Evolutionary conservation across 768 basidiomycete genomes (phyloP).

Genomic region (Amanita molliuscula): DNA sequence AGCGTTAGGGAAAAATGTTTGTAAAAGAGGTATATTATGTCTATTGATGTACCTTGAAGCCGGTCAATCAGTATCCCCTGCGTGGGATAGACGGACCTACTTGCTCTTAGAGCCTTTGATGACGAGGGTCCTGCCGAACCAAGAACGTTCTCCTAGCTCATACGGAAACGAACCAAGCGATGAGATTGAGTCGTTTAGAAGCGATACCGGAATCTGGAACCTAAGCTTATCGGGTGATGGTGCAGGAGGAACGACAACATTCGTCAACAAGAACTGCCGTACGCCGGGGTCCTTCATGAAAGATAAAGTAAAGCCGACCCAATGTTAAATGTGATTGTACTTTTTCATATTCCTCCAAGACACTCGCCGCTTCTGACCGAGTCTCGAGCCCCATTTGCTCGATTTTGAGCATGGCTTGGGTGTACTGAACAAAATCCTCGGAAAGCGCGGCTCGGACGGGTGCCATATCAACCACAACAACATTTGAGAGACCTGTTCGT

Average conservation of each 20-base stretch:
- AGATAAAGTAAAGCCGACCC: background rate
- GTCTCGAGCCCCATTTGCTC: constrained; percentile 47
- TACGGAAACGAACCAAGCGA: constrained; percentile 79
- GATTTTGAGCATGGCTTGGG: constrained; percentile 51
- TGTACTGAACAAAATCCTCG: constrained; percentile 53
- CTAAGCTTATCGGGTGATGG: constrained; percentile 26
- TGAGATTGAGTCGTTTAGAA: constrained; percentile 48
- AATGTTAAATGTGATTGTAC: constrained; percentile 22
- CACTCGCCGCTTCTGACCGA: constrained; percentile 59
- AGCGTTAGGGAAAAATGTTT: constrained; percentile 67
- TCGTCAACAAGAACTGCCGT: constrained; percentile 82
- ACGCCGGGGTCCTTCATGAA: constrained; percentile 50
- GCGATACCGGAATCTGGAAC: constrained; percentile 68
- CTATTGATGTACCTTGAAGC: constrained; percentile 59
- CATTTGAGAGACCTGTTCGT: constrained; percentile 36
- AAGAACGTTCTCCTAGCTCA: constrained; percentile 37
- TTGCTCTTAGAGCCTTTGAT: constrained; percentile 74
- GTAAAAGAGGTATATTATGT: constrained; percentile 49
- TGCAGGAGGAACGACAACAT: constrained; percentile 37
- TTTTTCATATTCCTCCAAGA: constrained; percentile 51
- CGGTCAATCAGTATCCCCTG: background rate
- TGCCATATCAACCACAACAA: constrained; percentile 77
- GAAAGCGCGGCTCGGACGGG: constrained; percentile 52
- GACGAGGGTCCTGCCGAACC: constrained; percentile 56
- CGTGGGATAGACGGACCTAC: constrained; percentile 23